Base-by-base conservation (phyloP, 108 stramenopile species). In the Fistulifera solaris region DNA sequence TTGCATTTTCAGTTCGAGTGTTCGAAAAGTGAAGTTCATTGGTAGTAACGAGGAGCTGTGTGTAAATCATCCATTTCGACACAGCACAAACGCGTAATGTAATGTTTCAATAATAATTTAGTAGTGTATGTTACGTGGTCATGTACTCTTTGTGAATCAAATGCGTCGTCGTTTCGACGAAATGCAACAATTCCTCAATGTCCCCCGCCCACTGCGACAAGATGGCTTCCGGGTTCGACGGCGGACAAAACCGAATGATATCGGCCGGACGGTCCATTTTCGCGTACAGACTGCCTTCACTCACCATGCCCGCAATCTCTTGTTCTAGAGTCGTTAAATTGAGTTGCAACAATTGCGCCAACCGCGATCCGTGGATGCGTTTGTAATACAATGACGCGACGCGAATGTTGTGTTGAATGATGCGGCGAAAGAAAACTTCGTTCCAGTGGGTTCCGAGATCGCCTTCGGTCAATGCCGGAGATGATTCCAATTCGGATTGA, bases 391-490 rank as follows among this genome's bases (percentile, higher is more conserved):
- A 24, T 6, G 91, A 67, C 6, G 67, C 68, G 19, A 94, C 71
- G 14, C 99, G 86, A 44, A 99, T 73, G 76, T 99, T 98, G 83
- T 99, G 97, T 70, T 99, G 94, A 19, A 94, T 77, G 55, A 98
- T 92, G 41, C 98, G 83, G 27, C 73, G 75, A 61, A 89, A 78
- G 39, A 99, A 91, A 35, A 67, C 70, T 22, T 75, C 72, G 18
- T 62, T 67, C 87, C 93, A 96, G 61, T 81, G 80, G 16, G 63
- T 44, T 19, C 52, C 48, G 55, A 89, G 48, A 27, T 84, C 88
- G 12, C 63, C 78, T 27, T 69, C 66, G 1, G 44, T 50, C 51
- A 92, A 76, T 18, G 73, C 73, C 0, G 81, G 61, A 39, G 81
- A 54, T 17, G 61, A 51, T 63, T 93, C 88, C n/a, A 96, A 53